Evolutionary conservation across 768 basidiomycete species (phyloP), one percentile per base, ranked within the genome.

Genomic region (Multifurca ochricompacta): DNA sequence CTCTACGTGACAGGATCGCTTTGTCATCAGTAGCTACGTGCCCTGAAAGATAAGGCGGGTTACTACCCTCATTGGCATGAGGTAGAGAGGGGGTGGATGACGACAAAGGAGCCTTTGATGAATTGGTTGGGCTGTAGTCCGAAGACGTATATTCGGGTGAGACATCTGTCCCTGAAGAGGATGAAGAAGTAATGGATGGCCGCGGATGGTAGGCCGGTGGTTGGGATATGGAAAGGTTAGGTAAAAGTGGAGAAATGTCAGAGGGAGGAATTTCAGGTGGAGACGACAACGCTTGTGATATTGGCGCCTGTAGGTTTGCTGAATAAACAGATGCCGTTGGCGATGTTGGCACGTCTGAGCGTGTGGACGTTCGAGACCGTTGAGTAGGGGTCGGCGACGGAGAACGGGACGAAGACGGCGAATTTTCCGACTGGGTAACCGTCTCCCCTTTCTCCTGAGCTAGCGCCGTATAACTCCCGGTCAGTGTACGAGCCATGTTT

Each of bases 1-100:
- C 65, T 62, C 70, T 62, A 19, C 59, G 66, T n/a, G 68, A 66
- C 4, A 71, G 63, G 14, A 68, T 25, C 3, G 61, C 60, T 59
- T 71, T 71, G 56, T 71, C 70, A 51, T 71, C 70, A 3, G 69
- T 70, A 13, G 70, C 70, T 19, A 71, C 63, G 43, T 71, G 70
- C 14, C 66, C 68, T 10, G 63, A 59, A 46, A 64, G 55, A 40
- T 57, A 25, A 52, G 35, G 14, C 48, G 35, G 30, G 25, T 27
- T 42, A 10, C 18, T 23, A 11, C 18, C 28, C 4, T 35, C 44
- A 4, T 34, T 35, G 11, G 23, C 31, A 34, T 34, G 27, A 10
- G 27, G 40, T 18, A 36, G 48, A 10, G 16, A 6, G 2, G n/a
- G 25, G 13, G 43, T 5, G 9, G 39, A 27, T 19, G 45, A 43